Base-by-base conservation (phyloP, 768 basidiomycete species). In the Suillus weaverae region DNA sequence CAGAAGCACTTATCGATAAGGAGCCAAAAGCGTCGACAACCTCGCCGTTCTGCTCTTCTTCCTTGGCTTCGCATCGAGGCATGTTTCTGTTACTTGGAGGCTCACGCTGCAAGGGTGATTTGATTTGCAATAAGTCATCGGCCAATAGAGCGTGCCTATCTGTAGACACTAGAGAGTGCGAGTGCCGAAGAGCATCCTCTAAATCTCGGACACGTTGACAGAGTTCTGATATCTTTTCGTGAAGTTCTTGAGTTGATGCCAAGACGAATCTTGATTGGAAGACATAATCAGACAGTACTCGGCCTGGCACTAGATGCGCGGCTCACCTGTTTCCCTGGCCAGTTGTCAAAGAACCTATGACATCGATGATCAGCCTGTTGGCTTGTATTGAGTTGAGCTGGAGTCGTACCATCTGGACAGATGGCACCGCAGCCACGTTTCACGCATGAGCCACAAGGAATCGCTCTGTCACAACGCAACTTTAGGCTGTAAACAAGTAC, bases 381-480 rank as follows among this genome's bases (percentile, higher is more conserved):
- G 61, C 63, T 66, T 64, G 39, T 22, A 41, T 61, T 51, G 62
- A 66, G 22, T 64, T 65, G 60, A 53, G 55, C n/a, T 41, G 61
- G 66, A 64, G 67, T 79, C 85, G 64, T 73, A 89, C 89, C 78
- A 73, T 93, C 91, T 59, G 91, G 91, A 74, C 91, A 94, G 67
- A 94, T 92, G 63, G 90, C 88, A 59, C 87, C 88, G 70, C 89
- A 91, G 14, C 89, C 90, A 67, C 89, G 84, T 76, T 93, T 94
- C 26, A 92, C 85, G 70, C 91, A 93, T 1, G 90, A 91, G 67
- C 89, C 84, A 70, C 91, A 93, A 11, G 91, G 91, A 69, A 92
- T 81, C 35, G 82, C 82, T 70, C 91, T 84, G 80, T 93, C 91
- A 75, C 91, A 94, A 7, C 75, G 76, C 44, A 76, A 66, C 68